phyloP scores from a whole-genome alignment of 2,329 filamentous ascomycete species.

The Thielaviopsis euricoi region DNA sequence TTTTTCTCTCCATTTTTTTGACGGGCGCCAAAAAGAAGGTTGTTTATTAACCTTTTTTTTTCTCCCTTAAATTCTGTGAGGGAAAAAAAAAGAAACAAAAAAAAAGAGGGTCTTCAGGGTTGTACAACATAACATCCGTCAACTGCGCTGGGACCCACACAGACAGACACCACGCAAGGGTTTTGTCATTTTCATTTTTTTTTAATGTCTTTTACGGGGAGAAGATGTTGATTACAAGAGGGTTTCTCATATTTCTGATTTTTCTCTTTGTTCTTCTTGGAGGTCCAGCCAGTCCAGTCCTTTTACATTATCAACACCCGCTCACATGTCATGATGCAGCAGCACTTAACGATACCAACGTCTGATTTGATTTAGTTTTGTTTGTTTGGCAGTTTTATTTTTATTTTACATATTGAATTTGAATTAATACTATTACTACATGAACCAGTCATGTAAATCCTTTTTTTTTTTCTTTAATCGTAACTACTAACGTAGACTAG shows the following conservation, averaged over 20 bases:
- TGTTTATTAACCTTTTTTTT: neutral
- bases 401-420: neutral
- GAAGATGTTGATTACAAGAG: neutral
- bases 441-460: neutral
- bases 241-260: too few species aligned
- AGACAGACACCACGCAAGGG: neutral
- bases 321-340: neutral
- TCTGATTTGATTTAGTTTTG: neutral
- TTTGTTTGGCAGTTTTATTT: neutral
- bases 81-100: neutral
- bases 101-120: neutral
- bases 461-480: neutral
- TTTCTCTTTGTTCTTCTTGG: too few species aligned
- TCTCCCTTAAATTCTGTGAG: neutral
- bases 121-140: too few species aligned
- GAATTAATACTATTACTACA: neutral
- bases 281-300: neutral
- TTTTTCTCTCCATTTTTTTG: neutral
- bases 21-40: neutral
- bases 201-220: neutral
- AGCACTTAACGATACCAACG: neutral
- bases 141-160: too few species aligned
- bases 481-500: too few species aligned
- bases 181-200: neutral
- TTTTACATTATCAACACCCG: neutral